Evolutionary conservation across 2,329 filamentous ascomycete genomes (phyloP).

Genomic region (Pseudonectria foliicola): DNA sequence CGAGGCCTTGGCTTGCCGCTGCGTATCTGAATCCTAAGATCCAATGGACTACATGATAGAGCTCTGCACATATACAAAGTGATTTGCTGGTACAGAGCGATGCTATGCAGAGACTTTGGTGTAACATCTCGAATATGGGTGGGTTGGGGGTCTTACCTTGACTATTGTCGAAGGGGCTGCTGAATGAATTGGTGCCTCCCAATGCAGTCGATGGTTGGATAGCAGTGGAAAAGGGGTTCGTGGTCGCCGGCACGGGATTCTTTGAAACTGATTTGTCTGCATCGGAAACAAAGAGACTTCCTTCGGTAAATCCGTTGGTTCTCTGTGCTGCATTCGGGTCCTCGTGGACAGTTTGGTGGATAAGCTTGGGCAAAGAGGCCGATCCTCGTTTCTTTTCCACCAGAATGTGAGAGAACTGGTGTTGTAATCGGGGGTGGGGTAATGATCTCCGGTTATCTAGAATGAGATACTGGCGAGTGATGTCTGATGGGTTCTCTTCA

Average conservation of each 20-base stretch:
- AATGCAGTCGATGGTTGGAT: slow-evolving; percentile 2
- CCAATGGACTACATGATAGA: slow-evolving; percentile 14
- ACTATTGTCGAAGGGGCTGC: slow-evolving; percentile 8
- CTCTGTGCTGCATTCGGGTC: slow-evolving; percentile 15
- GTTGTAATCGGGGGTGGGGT: slow-evolving; percentile 43
- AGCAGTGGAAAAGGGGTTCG: slow-evolving; percentile 10
- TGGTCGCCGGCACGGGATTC: slow-evolving; percentile 3
- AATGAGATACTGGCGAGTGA: slow-evolving; percentile 34
- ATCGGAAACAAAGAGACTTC: slow-evolving; percentile 24
- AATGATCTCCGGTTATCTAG: slow-evolving; percentile 37
- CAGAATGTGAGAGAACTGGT: slow-evolving; percentile 47
- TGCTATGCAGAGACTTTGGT: slow-evolving; percentile 16
- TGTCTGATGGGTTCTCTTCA: slow-evolving; percentile 27
- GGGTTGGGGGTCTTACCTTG: slow-evolving; percentile 17
- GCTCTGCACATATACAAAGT: slow-evolving; percentile 4
- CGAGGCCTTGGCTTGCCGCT: slow-evolving; percentile 17
- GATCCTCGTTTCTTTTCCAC: slow-evolving; percentile 54
- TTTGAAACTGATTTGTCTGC: slow-evolving; percentile 5
- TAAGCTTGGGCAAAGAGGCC: slow-evolving; percentile 45
- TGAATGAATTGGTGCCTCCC: slow-evolving; percentile 6
- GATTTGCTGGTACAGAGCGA: slow-evolving; percentile 7
- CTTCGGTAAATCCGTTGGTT: slow-evolving; percentile 15
- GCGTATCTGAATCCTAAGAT: slow-evolving; percentile 19
- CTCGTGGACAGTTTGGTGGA: slow-evolving; percentile 48
- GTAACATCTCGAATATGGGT: slow-evolving; percentile 12